These are phyloP conservation scores for Ogataea methanolica DNA, from an alignment of 805 yeast genomes.

Conservation along the genomic window DNA sequence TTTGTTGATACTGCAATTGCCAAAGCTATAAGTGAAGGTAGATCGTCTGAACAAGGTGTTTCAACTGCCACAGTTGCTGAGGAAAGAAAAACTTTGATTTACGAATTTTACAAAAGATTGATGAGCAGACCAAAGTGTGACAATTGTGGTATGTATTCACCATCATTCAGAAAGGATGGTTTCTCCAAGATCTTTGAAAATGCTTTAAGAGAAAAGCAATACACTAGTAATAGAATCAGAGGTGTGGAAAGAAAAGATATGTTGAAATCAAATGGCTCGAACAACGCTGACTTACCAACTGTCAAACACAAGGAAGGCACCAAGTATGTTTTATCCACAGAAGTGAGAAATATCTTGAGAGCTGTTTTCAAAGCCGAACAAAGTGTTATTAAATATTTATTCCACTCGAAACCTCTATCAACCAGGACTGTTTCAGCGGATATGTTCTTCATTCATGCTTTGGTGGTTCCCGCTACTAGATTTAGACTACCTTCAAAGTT, in stretches of 20 bases:
- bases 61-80: slow-evolving; percentile 82
- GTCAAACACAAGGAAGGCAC: slow-evolving; percentile 66
- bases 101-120: slow-evolving; percentile 69
- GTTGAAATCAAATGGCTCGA: slow-evolving; percentile 36
- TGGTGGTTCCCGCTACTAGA: slow-evolving; percentile 94
- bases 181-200: slow-evolving; percentile 87
- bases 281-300: slow-evolving; percentile 37
- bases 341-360: slow-evolving; percentile 73
- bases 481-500: slow-evolving; percentile 95
- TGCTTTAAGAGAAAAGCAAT: slow-evolving; percentile 77
- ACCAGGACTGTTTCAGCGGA: slow-evolving; percentile 56
- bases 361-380: slow-evolving; percentile 75
- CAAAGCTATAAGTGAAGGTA: slow-evolving; percentile 71
- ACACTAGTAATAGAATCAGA: slow-evolving; percentile 74
- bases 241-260: slow-evolving; percentile 73
- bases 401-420: slow-evolving; percentile 72
- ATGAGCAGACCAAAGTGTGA: slow-evolving; percentile 84
- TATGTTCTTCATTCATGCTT: slow-evolving; percentile 81
- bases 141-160: slow-evolving; percentile 94
- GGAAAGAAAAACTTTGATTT: slow-evolving; percentile 71
- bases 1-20: slow-evolving; percentile 71
- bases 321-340: slow-evolving; percentile 83
- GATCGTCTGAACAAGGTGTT: slow-evolving; percentile 61
- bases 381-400: slow-evolving; percentile 60
- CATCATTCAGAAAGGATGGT: slow-evolving; percentile 93